These are phyloP conservation scores for Eucalyptus marginata DNA, from an alignment of 345 rosid species.

Conservation along the genomic window DNA sequence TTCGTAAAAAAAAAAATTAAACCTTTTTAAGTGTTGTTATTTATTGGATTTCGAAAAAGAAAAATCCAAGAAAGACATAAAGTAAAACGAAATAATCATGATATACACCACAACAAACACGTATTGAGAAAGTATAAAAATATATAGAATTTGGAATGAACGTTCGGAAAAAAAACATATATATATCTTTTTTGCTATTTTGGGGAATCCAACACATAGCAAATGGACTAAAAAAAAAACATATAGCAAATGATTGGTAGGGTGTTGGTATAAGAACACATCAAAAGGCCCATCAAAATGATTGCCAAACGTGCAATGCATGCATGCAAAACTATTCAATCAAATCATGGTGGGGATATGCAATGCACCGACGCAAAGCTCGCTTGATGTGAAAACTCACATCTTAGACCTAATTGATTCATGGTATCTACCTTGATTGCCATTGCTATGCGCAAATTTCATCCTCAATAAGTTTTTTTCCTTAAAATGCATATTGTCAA, in stretches of 20 bases:
- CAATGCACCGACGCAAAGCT: background rate
- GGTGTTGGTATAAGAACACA: background rate
- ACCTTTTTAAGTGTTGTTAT: background rate
- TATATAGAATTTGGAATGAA: background rate
- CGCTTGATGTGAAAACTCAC: rapidly evolving
- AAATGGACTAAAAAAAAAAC: background rate
- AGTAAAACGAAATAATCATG: background rate
- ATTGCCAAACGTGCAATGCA: background rate
- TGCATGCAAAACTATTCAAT: background rate
- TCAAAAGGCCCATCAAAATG: background rate
- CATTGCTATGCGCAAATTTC: background rate
- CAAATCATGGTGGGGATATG: background rate
- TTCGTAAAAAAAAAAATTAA: background rate
- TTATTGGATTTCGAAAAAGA: background rate
- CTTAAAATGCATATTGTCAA: background rate
- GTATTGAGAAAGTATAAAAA: background rate
- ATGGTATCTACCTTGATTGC: background rate
- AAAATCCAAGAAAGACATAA: background rate
- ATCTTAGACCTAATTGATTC: background rate
- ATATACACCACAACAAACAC: background rate
- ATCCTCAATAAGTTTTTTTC: background rate
- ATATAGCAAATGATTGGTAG: background rate
- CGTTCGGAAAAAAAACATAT: background rate
- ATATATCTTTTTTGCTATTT: background rate
- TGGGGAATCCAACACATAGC: background rate